These are phyloP conservation scores for Solanum tarijense DNA, from an alignment of 257 asterid genomes.

Conservation along the genomic window DNA sequence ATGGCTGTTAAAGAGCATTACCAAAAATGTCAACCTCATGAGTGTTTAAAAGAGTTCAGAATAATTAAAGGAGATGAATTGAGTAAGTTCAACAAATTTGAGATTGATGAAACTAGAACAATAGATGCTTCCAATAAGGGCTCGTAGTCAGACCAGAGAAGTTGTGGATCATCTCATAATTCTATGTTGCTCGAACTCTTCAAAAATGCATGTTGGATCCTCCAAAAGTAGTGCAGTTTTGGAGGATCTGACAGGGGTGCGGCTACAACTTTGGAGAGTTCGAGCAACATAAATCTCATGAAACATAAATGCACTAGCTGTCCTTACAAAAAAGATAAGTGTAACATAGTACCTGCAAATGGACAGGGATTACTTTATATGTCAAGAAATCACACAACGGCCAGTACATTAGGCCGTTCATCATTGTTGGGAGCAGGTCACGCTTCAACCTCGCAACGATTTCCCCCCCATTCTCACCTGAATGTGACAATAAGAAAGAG, in stretches of 20 bases:
- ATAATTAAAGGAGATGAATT: background rate
- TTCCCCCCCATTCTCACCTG: conserved; percentile 65
- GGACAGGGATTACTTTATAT: conserved; percentile 69
- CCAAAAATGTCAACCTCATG: background rate
- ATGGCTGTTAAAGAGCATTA: conserved; percentile 44
- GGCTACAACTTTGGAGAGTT: background rate
- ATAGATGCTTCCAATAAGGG: background rate
- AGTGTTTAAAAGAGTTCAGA: background rate
- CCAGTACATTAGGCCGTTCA: conserved; percentile 75
- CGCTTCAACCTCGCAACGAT: conserved; percentile 68
- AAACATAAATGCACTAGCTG: background rate
- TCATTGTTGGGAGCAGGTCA: conserved; percentile 74
- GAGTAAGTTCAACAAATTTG: background rate
- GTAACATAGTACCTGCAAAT: conserved; percentile 48
- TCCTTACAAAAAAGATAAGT: background rate
- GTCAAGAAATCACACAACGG: conserved; percentile 84
- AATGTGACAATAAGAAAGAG: background rate
- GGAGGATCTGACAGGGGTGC: background rate
- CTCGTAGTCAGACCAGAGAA: background rate
- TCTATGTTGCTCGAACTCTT: background rate
- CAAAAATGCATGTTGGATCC: background rate
- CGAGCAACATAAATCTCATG: background rate
- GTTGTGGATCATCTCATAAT: background rate
- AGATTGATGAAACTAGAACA: background rate
- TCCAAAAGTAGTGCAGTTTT: background rate